A percentile compares a stretch with the other conserved stretches of the same genome.
These are phyloP conservation scores for Blumeriella jaapii DNA, from an alignment of 2,329 filamentous ascomycete species.

Conservation along the genomic window DNA sequence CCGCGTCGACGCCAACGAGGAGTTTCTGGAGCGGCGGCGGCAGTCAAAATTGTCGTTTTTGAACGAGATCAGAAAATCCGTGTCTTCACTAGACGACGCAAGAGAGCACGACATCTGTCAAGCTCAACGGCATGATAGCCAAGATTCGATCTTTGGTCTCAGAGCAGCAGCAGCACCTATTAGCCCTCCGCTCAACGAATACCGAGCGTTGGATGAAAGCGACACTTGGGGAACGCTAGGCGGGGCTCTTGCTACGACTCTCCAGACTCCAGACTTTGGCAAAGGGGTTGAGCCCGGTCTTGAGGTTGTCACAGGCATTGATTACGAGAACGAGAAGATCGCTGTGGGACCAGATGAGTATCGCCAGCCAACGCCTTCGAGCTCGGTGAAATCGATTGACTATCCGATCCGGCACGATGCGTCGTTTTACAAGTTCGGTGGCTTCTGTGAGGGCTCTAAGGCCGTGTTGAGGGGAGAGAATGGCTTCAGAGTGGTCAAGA, in stretches of 20 bases:
- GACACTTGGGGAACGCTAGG: slow-evolving; percentile 10
- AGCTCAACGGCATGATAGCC: slow-evolving; percentile 13
- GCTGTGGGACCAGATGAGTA: slow-evolving; percentile 1
- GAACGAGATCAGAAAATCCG: slow-evolving; percentile 18
- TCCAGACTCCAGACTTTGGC: slow-evolving; percentile 16
- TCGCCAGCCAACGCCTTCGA: slow-evolving; percentile 11
- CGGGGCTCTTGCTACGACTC: slow-evolving; percentile 13
- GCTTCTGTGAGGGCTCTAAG: slow-evolving; percentile 25
- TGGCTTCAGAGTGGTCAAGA: slow-evolving; percentile 24
- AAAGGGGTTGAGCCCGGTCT: slow-evolving; percentile 19
- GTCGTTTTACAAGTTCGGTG: slow-evolving; percentile 25
- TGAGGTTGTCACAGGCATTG: slow-evolving; percentile 15
- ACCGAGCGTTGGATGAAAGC: slow-evolving; percentile 7
- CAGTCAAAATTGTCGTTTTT: slow-evolving; percentile 20
- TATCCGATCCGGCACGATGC: slow-evolving; percentile 22
- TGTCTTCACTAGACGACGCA: slow-evolving; percentile 19
- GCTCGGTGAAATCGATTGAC: slow-evolving; percentile 20
- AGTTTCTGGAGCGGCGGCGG: slow-evolving; percentile 20
- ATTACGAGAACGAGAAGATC: slow-evolving; percentile 13
- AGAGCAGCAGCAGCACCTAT: slow-evolving; percentile 12
- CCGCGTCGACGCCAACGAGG: slow-evolving; percentile 21
- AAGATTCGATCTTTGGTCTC: slow-evolving; percentile 19
- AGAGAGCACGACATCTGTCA: slow-evolving; percentile 9
- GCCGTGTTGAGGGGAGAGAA: slow-evolving; percentile 21
- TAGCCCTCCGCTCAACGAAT: slow-evolving; percentile 16